Conservation (phyloP, 2,329 filamentous ascomycete genomes). For the Nigrograna mackinnonii region DNA sequence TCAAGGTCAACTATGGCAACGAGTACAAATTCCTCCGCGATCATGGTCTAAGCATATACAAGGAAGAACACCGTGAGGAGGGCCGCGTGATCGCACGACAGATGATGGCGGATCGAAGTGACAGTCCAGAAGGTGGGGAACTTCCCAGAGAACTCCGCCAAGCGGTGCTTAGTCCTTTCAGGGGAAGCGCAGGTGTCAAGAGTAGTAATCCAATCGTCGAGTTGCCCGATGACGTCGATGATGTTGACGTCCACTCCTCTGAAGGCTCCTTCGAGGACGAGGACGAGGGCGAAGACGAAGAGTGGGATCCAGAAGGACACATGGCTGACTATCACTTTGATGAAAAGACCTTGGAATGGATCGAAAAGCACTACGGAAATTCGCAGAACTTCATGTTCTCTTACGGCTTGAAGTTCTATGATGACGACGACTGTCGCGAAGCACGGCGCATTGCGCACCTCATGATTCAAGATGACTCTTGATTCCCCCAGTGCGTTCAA, state of each 20-base stretch:
- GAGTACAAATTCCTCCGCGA: not conserved
- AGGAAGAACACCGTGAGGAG: not conserved
- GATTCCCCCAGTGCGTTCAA: too few species aligned
- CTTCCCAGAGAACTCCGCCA: too few species aligned
- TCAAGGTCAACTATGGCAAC: not conserved
- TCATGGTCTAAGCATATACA: not conserved
- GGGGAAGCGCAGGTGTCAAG: not conserved
- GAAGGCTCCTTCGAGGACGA: not conserved
- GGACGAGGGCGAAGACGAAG: not conserved
- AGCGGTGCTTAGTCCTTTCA: not conserved
- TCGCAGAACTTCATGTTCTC: conserved; percentile 14
- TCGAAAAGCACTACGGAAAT: conserved; percentile 12
- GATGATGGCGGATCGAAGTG: too few species aligned
- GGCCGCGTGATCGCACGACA: too few species aligned
- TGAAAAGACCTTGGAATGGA: conserved; percentile 8
- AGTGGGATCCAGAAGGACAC: not conserved
- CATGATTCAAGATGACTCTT: conserved; percentile 3
- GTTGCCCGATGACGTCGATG: not conserved
- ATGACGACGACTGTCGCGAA: conserved; percentile 14
- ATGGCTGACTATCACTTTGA: not conserved
- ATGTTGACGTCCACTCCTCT: too few species aligned
- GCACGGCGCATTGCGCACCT: conserved; percentile 9
- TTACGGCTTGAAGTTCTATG: conserved; percentile 17
- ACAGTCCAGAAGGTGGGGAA: too few species aligned
- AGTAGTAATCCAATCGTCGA: too few species aligned